Evolutionary conservation across 768 basidiomycete genomes (phyloP), one percentile per base, ranked within the genome.

Genomic region (Pulveroboletus frians): DNA sequence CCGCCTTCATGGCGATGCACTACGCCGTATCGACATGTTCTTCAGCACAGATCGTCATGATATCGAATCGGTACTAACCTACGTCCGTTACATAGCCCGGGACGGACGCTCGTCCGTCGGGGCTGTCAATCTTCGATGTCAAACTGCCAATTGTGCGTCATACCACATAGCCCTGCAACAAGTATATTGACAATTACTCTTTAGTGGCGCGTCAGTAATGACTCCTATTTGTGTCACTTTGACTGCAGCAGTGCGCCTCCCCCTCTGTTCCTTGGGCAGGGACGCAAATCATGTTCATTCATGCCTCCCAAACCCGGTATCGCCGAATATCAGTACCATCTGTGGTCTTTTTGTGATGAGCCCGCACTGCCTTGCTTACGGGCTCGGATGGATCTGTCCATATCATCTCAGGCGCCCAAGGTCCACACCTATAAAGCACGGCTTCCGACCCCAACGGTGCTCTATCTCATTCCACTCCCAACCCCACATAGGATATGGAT

Each of bases 401-500:
- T n/a, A 9, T 15, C 30, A 13, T 10, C 13, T 3, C 41, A 36
- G 14, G 48, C 60, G 62, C 62, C 23, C 43, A 43, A 7, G 9
- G n/a, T n/a, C 27, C 18, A 5, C 10, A 37, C 37, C 15, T 29
- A 37, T 59, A 61, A 64, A 51, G 29, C 49, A 9, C 37, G 42
- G 7, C 17, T 7, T n/a, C 9, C 5, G 5, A 9, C 26, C 29
- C 21, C 43, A 13, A 32, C 23, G 35, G 13, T 15, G 13, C 30
- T 15, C 23, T 23, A 21, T 52, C 55, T 17, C 53, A 37, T 44
- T 20, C 35, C 35, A 35, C 26, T n/a, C 15, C 5, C 36, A 49
- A 42, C 31, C 26, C 43, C 34, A 35, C 42, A 8, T 30, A 13
- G 0, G 9, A 4, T 43, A 67, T 67, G 65, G 51, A 63, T 56